Conservation (phyloP, 257 asterid species). For the Agastache rugosa region DNA sequence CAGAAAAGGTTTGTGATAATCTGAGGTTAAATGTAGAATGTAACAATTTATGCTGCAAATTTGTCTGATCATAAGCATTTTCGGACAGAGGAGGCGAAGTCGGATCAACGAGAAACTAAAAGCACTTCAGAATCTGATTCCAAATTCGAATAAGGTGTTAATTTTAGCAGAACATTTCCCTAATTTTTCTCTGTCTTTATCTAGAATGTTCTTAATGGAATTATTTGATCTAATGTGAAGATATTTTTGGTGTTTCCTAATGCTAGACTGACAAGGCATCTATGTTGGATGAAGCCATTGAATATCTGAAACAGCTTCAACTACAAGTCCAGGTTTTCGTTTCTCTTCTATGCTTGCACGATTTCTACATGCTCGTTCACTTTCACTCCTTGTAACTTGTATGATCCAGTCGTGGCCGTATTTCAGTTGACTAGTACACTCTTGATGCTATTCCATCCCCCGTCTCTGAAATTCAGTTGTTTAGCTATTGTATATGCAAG, state of each 20-base stretch:
- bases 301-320: conserved; percentile 95
- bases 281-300: conserved; percentile 97
- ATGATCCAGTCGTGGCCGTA: not conserved
- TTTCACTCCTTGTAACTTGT: conserved; percentile 3
- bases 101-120: conserved; percentile 92
- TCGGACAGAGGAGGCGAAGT: conserved; percentile 91
- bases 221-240: conserved; percentile 23
- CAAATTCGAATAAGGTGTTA: conserved; percentile 86
- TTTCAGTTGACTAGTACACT: not conserved
- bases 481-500: not conserved
- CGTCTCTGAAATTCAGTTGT: not conserved
- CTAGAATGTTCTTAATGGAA: conserved; percentile 3
- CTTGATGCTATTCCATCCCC: conserved; percentile 8
- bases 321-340: conserved; percentile 88
- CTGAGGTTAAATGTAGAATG: conserved; percentile 18
- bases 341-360: conserved; percentile 27
- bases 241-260: conserved; percentile 28
- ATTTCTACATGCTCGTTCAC: not conserved
- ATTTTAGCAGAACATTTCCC: conserved; percentile 1
- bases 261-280: conserved; percentile 96
- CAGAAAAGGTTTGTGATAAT: conserved; percentile 77
- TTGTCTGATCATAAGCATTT: conserved; percentile 34
- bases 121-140: conserved; percentile 90
- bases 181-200: not conserved
- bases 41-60: conserved; percentile 13